Base-by-base conservation (phyloP, 768 basidiomycete species). In the Rhodocollybia butyracea region DNA sequence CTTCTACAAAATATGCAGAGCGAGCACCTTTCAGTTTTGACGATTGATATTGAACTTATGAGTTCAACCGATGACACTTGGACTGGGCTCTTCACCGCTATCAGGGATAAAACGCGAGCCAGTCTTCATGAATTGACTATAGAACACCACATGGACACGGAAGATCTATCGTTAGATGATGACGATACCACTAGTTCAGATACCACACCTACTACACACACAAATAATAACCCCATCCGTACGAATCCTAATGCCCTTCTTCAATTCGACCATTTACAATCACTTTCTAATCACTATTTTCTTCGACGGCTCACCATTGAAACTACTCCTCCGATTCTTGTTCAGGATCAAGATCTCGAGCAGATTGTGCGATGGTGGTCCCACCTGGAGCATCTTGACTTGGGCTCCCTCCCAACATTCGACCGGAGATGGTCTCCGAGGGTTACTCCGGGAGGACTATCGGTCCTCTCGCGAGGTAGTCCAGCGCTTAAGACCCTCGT, bases 281-380 rank as follows among this genome's bases (percentile, higher is more conserved):
- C 60, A 1, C 66, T 82, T 15, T 62, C 68, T n/a, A 63, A 65
- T 34, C 61, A 77, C 31, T 63, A 59, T 39, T 55, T 58, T 31
- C 64, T 82, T 30, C 65, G 65, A 29, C 65, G 64, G 38, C 63
- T 81, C 15, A 62, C 69, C 17, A 61, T 78, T 38, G 76, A 80
- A 56, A 67, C 71, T 10, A 73, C 72, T 0, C 56, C 74, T 32
- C 76, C 76, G 2, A 71, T 71, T 3, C 61, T 63, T 59, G 56
- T 80, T 19, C 65, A 59, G 22, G 78, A 81, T 59, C 10, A 59
- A 29, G 74, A 73, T 34, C 57, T 80, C 21, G 70, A 66, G 34
- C 65, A 68, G 47, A 60, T 82, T 38, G 57, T 69, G 17, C 64
- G 57, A 6, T 78, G 74, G 72, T 80, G 80, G 80, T 80, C 79